A percentile compares a stretch with the other conserved stretches of the same genome.
phyloP scores from a whole-genome alignment of 2,329 filamentous ascomycete genomes.

The Arachnopeziza araneosa region DNA sequence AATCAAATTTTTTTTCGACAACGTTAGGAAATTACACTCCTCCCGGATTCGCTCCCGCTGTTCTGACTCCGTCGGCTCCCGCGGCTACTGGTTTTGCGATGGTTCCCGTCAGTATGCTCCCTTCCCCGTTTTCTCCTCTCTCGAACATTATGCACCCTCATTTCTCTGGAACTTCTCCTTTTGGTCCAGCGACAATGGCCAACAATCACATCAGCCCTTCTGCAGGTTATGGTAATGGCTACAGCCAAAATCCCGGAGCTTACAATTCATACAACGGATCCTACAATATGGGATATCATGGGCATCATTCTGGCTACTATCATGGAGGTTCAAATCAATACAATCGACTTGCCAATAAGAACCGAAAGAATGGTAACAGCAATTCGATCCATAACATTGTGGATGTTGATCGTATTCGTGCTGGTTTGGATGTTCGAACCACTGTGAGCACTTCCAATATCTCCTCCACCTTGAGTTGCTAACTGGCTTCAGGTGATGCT shows the following conservation, averaged over 20 bases:
- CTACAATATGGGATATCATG: neutral
- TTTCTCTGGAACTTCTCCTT: neutral
- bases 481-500: conserved; percentile 65
- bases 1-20: too few species aligned
- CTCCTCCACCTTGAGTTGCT: conserved; percentile 3
- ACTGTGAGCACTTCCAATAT: conserved; percentile 50
- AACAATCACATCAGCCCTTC: neutral
- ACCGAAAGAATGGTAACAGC: neutral
- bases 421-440: conserved; percentile 68
- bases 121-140: too few species aligned
- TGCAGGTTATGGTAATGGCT: neutral
- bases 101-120: neutral
- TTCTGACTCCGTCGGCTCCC: neutral
- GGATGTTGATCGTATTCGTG: conserved; percentile 53
- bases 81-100: neutral
- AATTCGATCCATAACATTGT: conserved; percentile 49
- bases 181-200: neutral
- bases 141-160: neutral
- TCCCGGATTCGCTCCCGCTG: neutral
- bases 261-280: too few species aligned
- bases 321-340: neutral
- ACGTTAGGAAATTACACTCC: neutral
- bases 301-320: neutral
- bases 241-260: neutral
- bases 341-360: neutral